A percentile compares a stretch with the other conserved stretches of the same genome.
Conservation (phyloP, 2,329 filamentous ascomycete species). For the Penicillium sp. region DNA sequence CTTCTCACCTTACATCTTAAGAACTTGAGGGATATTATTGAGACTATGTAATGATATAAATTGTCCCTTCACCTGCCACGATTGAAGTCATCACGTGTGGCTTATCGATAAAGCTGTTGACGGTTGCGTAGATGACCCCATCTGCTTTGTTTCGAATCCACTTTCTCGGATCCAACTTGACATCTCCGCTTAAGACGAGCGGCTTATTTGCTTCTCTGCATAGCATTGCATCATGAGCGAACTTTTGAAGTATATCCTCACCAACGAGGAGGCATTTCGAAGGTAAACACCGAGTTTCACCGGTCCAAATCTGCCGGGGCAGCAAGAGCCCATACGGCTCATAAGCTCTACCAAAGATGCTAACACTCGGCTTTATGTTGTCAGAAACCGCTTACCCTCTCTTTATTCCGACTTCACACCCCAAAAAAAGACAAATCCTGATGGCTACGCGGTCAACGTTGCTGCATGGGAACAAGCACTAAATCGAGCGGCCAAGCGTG, state of each 20-base stretch:
- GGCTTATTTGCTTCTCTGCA: background rate
- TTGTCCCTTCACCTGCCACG: background rate
- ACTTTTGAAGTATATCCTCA: slow-evolving; percentile 65
- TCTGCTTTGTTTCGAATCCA: background rate
- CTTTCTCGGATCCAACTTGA: background rate
- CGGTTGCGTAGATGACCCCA: slow-evolving; percentile 1
- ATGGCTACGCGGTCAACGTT: slow-evolving; percentile 79
- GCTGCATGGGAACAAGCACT: slow-evolving; percentile 76
- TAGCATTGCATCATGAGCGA: slow-evolving; percentile 47
- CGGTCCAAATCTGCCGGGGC: background rate
- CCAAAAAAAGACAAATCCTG: slow-evolving; percentile 74
- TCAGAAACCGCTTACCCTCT: slow-evolving; percentile 72
- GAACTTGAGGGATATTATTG: no score
- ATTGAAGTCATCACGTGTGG: slow-evolving; percentile 20
- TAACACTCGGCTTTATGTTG: background rate
- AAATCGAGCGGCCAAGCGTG: slow-evolving; percentile 65
- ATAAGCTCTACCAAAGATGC: background rate
- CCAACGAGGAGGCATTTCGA: slow-evolving; percentile 61
- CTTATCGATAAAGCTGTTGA: slow-evolving; percentile 31
- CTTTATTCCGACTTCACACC: slow-evolving; percentile 83
- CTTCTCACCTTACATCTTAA: no score
- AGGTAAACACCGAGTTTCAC: slow-evolving; percentile 45
- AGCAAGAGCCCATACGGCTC: background rate
- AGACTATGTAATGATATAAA: background rate
- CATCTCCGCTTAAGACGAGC: background rate